Conservation (phyloP, 441 rosid genomes). For the Manihot esculenta region DNA sequence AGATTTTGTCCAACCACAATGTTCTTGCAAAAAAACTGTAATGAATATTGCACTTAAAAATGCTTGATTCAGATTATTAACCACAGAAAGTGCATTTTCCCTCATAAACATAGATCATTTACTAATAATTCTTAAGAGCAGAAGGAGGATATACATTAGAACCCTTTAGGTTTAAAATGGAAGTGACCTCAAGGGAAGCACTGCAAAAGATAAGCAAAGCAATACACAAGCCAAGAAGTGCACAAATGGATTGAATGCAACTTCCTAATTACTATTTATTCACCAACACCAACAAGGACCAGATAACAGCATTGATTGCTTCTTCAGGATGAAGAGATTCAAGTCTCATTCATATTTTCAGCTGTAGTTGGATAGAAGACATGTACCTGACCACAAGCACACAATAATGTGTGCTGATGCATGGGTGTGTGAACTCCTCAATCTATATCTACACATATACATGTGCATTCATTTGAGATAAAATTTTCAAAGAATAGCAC, state of each 20-base stretch:
- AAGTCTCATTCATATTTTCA: neutral
- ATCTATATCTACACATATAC: neutral
- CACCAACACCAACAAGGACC: neutral
- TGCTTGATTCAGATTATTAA: neutral
- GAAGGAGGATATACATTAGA: neutral
- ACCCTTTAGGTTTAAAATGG: neutral
- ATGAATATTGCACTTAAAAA: neutral
- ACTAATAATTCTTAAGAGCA: neutral
- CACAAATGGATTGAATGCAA: neutral
- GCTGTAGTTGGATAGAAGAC: neutral
- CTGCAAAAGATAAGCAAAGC: neutral
- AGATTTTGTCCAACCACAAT: neutral
- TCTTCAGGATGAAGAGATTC: neutral
- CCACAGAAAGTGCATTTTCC: neutral
- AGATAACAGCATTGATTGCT: neutral
- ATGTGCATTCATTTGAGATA: neutral
- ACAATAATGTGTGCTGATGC: neutral
- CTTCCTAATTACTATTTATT: no score
- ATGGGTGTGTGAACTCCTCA: neutral
- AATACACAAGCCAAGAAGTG: neutral
- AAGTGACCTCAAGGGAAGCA: neutral
- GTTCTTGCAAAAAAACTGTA: neutral
- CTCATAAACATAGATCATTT: neutral
- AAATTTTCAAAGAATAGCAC: neutral
- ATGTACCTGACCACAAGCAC: neutral